Conservation (phyloP, 768 basidiomycete species). For the Cystofilobasidium capitatum region DNA sequence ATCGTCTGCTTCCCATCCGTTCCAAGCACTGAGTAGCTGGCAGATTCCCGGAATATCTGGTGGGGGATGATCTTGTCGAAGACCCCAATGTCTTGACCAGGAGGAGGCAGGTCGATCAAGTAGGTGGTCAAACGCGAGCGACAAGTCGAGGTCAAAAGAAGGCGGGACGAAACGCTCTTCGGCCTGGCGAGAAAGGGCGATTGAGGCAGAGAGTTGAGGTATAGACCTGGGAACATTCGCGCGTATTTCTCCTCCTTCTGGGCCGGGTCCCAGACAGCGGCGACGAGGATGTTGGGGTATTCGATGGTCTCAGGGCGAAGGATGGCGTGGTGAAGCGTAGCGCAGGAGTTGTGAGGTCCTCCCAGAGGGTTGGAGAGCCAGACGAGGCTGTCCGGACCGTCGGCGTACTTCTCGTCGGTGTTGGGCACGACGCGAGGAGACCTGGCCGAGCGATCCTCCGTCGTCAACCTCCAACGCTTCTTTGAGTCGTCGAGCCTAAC, state of each 20-base stretch:
- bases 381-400: constrained; percentile 40
- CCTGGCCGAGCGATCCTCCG: constrained; percentile 45
- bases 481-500: constrained; percentile 37
- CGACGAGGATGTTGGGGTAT: constrained; percentile 40
- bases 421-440: constrained; percentile 49
- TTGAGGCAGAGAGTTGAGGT: constrained; percentile 46
- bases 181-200: constrained; percentile 44
- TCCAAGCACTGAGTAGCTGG: constrained; percentile 25
- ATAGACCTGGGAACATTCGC: constrained; percentile 64
- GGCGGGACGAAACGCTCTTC: constrained; percentile 31
- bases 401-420: constrained; percentile 29
- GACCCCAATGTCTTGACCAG: neutral
- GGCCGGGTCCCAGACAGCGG: constrained; percentile 42
- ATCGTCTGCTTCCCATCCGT: constrained; percentile 29
- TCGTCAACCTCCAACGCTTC: neutral
- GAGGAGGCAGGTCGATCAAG: neutral
- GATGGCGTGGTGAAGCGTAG: constrained; percentile 43
- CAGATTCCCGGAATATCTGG: neutral
- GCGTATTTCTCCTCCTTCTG: constrained; percentile 34
- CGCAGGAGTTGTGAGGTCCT: constrained; percentile 54
- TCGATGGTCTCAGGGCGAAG: neutral
- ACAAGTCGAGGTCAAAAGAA: constrained; percentile 50
- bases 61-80: neutral
- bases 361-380: constrained; percentile 53
- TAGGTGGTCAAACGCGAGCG: constrained; percentile 43